Conservation (phyloP, 2,329 filamentous ascomycete species). For the Colletotrichum lindemuthianum region DNA sequence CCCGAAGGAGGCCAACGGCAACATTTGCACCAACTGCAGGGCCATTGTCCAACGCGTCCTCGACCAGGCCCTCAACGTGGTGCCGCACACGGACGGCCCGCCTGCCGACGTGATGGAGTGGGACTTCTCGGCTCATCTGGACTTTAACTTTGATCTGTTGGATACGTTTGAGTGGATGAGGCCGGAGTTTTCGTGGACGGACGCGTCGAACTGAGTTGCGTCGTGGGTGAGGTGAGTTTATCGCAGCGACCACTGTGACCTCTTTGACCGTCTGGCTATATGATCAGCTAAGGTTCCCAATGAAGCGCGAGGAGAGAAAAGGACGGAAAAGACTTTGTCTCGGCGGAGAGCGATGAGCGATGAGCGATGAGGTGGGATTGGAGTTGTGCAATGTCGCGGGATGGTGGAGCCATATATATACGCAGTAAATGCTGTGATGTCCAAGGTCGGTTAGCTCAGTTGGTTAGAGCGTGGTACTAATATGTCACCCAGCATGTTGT, state of each 20-base stretch:
- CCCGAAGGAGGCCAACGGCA: constrained; percentile 57
- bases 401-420: no score
- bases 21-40: constrained; percentile 56
- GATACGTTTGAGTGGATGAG: constrained; percentile 61
- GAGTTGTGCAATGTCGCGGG: no score
- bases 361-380: no score
- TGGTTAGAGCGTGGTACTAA: no score
- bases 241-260: not conserved
- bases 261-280: no score
- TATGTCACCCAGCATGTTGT: no score
- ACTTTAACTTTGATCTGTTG: constrained; percentile 59
- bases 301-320: no score
- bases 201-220: not conserved
- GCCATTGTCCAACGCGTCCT: constrained; percentile 60
- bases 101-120: constrained; percentile 43
- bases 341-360: no score
- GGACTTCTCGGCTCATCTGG: constrained; percentile 43
- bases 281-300: no score
- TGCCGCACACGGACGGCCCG: constrained; percentile 35
- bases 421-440: no score
- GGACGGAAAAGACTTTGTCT: no score
- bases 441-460: no score
- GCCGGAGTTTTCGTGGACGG: constrained; percentile 36
- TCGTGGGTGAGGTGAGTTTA: not conserved
- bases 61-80: constrained; percentile 57